Evolutionary conservation across 345 rosid genomes (phyloP), one percentile per base, ranked within the genome.

Genomic region (Brassica nigra): DNA sequence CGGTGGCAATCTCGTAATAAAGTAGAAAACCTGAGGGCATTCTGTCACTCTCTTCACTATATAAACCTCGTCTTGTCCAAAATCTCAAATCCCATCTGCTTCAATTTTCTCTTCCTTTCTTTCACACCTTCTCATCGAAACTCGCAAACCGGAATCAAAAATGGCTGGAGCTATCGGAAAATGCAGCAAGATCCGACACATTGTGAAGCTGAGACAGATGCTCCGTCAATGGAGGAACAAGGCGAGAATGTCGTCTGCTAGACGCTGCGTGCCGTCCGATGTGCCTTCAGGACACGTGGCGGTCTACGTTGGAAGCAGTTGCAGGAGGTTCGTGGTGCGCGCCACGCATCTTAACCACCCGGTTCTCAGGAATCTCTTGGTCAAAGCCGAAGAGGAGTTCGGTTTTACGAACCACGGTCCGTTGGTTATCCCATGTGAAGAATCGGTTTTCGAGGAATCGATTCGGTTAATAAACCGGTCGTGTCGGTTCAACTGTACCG

Each of bases 271-370:
- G 8, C 94, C 93, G 29, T 81, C 87, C 0, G 99, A 93, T 81
- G 98, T 95, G 3, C 99, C 99, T 0, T 82, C 96, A 30, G 99
- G 99, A 36, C 88, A 95, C 83, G 93, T 95, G 68, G 98, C 93
- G 15, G 86, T 95, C 30, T 88, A 86, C 64, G 98, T 91, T 0
- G 99, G 99, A 4, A 75, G 62, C 63, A 88, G 73, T 52, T 2
- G 57, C 86, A 76, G 85, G 89, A 86, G 99, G 73, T 95, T 91
- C 42, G 91, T 95, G 27, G 91, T 95, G 76, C 94, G 88, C 2
- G 92, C 99, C 39, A 69, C 97, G 78, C 83, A 91, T 84, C 86
- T 95, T 84, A 95, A 95, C 86, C 98, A 95, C 47, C 99, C 99
- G 1, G 67, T 90, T 0, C 78, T 95, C 78, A 80, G 62, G 81